A percentile compares a stretch with the other conserved stretches of the same genome.
Conservation (phyloP, 352 stramenopile genomes). For the Globisporangium cystogenes region DNA sequence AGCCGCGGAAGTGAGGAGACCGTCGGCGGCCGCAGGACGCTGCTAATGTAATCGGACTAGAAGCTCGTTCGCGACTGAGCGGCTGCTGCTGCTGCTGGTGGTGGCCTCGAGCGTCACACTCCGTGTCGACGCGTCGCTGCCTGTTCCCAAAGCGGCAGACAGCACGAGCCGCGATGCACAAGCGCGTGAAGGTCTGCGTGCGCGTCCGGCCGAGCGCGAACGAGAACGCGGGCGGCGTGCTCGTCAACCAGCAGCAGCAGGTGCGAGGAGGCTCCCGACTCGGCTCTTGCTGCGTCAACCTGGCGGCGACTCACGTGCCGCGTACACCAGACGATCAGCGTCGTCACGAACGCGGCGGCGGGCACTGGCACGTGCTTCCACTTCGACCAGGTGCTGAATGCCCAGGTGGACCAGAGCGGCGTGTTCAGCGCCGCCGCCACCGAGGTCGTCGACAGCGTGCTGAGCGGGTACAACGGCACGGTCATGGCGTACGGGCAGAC, state of each 20-base stretch:
- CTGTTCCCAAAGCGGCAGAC: not conserved
- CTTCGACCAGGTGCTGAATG: slow-evolving; percentile 56
- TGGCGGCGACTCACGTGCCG: slow-evolving; percentile 1
- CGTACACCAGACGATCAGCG: slow-evolving; percentile 56
- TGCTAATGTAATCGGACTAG: not conserved
- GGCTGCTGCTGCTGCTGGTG: too few species aligned
- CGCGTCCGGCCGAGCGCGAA: slow-evolving; percentile 34
- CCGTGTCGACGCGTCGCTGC: too few species aligned
- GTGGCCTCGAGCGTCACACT: too few species aligned
- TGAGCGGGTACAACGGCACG: slow-evolving; percentile 72
- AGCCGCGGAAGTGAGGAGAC: slow-evolving; percentile 24
- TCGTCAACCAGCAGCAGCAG: slow-evolving; percentile 42
- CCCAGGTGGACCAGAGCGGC: slow-evolving; percentile 35
- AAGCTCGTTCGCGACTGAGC: not conserved
- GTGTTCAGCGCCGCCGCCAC: slow-evolving; percentile 35
- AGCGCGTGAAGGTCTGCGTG: slow-evolving; percentile 68
- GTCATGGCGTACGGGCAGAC: slow-evolving; percentile 77
- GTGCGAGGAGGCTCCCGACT: slow-evolving; percentile 3
- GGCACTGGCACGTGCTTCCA: slow-evolving; percentile 52
- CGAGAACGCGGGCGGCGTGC: slow-evolving; percentile 18
- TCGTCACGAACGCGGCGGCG: slow-evolving; percentile 44
- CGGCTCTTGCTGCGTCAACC: not conserved
- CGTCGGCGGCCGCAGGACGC: too few species aligned
- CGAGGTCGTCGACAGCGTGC: slow-evolving; percentile 55
- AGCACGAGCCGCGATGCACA: too few species aligned